phyloP scores from a whole-genome alignment of 331 rosid genomes.

The Saraca asoca region DNA sequence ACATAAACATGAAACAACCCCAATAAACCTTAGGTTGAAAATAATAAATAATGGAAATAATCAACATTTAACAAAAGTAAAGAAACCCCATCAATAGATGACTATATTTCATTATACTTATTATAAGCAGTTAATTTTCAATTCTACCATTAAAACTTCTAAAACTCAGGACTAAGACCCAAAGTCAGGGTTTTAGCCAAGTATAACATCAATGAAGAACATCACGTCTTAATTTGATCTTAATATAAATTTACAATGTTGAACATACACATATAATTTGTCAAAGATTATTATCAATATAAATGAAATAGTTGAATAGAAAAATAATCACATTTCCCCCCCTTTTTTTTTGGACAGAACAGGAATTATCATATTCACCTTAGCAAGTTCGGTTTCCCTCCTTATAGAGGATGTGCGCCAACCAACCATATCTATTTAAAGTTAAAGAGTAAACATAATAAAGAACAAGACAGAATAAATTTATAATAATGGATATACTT shows the following conservation, averaged over 20 bases:
- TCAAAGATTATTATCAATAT: neutral
- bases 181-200: neutral
- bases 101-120: too few relatives aligned
- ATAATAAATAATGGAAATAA: too few relatives aligned
- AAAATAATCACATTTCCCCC: too few relatives aligned
- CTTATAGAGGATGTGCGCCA: slow-evolving; percentile 99
- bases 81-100: too few relatives aligned
- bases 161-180: slow-evolving; percentile 1
- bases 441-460: slow-evolving; percentile 44
- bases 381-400: slow-evolving; percentile 74
- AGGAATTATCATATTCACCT: slow-evolving; percentile 56
- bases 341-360: neutral
- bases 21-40: too few relatives aligned
- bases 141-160: too few relatives aligned
- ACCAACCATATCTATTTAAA: slow-evolving; percentile 89
- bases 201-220: neutral
- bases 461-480: slow-evolving; percentile 29
- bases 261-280: neutral
- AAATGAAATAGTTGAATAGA: too few relatives aligned
- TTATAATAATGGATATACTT: slow-evolving; percentile 27
- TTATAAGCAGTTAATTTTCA: too few relatives aligned
- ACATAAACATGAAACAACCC: too few relatives aligned
- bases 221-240: neutral
- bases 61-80: too few relatives aligned
- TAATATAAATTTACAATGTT: neutral